Evolutionary conservation across 345 rosid species (phyloP), one percentile per base, ranked within the genome.

Genomic region (Hypericum perforatum): DNA sequence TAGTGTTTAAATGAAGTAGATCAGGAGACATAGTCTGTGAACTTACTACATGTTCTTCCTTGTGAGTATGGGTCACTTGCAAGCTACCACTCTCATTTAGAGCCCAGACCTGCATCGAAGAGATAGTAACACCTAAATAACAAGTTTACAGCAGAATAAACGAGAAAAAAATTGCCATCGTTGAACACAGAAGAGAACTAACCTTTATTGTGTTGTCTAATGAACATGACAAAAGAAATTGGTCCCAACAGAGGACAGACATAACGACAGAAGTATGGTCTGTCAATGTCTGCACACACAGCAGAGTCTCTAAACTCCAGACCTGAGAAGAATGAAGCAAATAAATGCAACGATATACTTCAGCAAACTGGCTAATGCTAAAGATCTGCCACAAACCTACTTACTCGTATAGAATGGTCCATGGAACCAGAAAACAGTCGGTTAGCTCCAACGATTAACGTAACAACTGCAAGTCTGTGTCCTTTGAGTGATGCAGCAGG

Each of bases 241-340:
- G 95, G 59, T 92, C 98, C 98, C 97, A 92, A 74, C 98, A 94
- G 57, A 89, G 91, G 63, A 89, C 81, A 43, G 97, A 94, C 97
- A 84, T 94, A 44, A 94, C 96, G 14, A 94, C 95, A 15, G 82
- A 66, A 50, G 82, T 74, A 63, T 94, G 99, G 44, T 74, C 94
- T 0, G 74, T 73, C 55, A 89, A 72, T 2, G 88, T 80, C 73
- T 94, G 97, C 65, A 94, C 56, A 58, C 99, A 89, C 62, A 86
- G 97, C 73, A 94, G 74, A 59, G 67, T 84, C 61, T 89, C 97
- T 36, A 94, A 77, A 66, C 75, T 94, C 97, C 99, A 94, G 16
- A 86, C 94, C 97, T 86, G 50, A 22, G 32, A 60, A 49, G 49
- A 39, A 59, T 11, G 49, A 64, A 40, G 56, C 39, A 15, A 49